Conservation (phyloP, 768 basidiomycete genomes). For the Paxillus rubicundulus region DNA sequence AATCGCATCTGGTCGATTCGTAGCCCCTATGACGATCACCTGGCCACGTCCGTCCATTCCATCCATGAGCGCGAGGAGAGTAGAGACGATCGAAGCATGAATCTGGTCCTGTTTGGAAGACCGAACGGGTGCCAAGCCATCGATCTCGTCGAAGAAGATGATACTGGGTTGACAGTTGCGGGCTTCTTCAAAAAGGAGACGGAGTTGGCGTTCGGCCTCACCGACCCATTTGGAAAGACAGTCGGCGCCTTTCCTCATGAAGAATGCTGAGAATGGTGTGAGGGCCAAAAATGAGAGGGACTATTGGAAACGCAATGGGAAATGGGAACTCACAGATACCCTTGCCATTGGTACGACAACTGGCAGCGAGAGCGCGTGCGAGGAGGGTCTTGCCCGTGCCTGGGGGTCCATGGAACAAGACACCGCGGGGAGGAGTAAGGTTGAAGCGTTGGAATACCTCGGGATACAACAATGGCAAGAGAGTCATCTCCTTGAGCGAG, state of each 20-base stretch:
- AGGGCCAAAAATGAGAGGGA: conserved; percentile 27
- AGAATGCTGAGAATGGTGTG: conserved; percentile 68
- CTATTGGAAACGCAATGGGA: not conserved
- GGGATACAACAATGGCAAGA: conserved; percentile 91
- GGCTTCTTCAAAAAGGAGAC: conserved; percentile 95
- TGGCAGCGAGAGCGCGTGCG: conserved; percentile 91
- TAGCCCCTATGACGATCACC: conserved; percentile 96
- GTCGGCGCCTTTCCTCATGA: conserved; percentile 99
- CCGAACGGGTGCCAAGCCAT: conserved; percentile 95
- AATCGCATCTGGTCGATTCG: conserved; percentile 96
- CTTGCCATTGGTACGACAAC: conserved; percentile 80
- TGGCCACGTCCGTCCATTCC: conserved; percentile 99
- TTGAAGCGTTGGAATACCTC: conserved; percentile 94
- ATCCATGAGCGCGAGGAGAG: conserved; percentile 95
- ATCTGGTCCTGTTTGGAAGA: conserved; percentile 99
- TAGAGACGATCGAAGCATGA: conserved; percentile 96
- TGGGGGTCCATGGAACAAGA: conserved; percentile 96
- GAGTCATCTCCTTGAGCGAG: conserved; percentile 97
- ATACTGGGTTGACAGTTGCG: conserved; percentile 89
- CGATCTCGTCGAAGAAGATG: conserved; percentile 99
- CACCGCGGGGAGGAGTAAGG: conserved; percentile 93
- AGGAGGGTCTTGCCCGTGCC: conserved; percentile 98
- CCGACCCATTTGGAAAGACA: conserved; percentile 99
- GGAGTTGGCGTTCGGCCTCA: conserved; percentile 94
- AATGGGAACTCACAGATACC: conserved; percentile 70